These are phyloP conservation scores for Houttuynia cordata DNA, from an alignment of 164 flowering plant genomes.

Conservation along the genomic window DNA sequence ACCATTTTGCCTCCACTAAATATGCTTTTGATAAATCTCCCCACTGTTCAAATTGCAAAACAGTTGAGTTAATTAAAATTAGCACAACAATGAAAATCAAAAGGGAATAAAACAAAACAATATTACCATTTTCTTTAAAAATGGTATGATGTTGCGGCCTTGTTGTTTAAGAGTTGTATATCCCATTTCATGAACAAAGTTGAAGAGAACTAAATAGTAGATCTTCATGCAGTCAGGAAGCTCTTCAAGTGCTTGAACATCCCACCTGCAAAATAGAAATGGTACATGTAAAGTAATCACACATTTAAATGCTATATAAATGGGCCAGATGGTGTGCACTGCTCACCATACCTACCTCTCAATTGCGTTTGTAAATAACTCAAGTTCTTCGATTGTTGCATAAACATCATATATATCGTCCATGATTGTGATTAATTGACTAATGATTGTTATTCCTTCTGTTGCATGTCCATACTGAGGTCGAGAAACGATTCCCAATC, in stretches of 20 bases:
- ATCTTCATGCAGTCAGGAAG: slow-evolving; percentile 1
- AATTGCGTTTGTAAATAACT: slow-evolving; percentile 1
- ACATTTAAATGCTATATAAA: no score
- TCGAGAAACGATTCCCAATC: neutral
- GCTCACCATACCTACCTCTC: neutral
- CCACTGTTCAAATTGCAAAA: neutral
- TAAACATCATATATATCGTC: slow-evolving; percentile 4
- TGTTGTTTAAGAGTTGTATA: neutral
- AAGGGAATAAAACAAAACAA: neutral
- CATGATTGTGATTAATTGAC: neutral
- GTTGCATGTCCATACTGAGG: neutral
- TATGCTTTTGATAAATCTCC: neutral
- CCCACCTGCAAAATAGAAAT: neutral
- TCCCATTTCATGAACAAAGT: neutral
- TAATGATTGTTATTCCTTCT: neutral
- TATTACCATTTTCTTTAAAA: slow-evolving; percentile 5
- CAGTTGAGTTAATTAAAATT: neutral
- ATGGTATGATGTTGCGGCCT: neutral
- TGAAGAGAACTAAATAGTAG: neutral
- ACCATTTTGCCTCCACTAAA: neutral
- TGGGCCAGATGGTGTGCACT: neutral
- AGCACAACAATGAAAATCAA: neutral
- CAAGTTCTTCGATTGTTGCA: neutral
- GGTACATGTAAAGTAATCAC: neutral
- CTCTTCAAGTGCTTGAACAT: neutral